Evolutionary conservation across 1,284 basidiomycete species (phyloP).

Genomic region (Trichosporon coremiiforme): DNA sequence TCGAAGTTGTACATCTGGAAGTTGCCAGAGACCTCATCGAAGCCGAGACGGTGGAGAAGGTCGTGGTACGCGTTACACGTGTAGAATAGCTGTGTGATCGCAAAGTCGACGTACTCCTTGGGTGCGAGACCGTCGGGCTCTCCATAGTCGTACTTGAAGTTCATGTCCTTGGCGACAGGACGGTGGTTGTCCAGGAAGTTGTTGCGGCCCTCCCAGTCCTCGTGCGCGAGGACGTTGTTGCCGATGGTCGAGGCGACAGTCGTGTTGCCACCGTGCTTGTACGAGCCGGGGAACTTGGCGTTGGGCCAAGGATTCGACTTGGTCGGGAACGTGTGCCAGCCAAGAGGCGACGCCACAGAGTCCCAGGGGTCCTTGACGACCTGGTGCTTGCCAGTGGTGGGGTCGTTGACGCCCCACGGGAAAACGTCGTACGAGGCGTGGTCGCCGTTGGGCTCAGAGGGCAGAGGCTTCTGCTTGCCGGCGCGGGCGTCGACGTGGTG

Average conservation of each 20-base stretch:
- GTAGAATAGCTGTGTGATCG: conserved; percentile 89
- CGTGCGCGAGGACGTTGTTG: conserved; percentile 71
- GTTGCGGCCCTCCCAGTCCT: conserved; percentile 72
- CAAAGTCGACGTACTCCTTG: conserved; percentile 78
- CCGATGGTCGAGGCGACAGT: conserved; percentile 82
- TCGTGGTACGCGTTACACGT: conserved; percentile 75
- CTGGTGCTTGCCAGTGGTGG: conserved; percentile 49
- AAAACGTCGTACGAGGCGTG: conserved; percentile 53
- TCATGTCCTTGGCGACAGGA: conserved; percentile 64
- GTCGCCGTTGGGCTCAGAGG: conserved; percentile 38
- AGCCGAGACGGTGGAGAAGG: conserved; percentile 68
- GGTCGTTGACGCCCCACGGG: conserved; percentile 58
- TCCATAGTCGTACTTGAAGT: conserved; percentile 72
- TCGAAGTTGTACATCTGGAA: conserved; percentile 98
- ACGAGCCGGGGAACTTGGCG: conserved; percentile 44
- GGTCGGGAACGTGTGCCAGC: conserved; percentile 73
- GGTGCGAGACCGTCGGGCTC: conserved; percentile 57
- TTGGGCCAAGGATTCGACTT: conserved; percentile 48
- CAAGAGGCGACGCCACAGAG: conserved; percentile 73
- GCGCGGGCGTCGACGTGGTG: conserved; percentile 39
- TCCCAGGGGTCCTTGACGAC: conserved; percentile 65
- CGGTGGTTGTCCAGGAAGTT: conserved; percentile 76
- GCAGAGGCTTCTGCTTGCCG: conserved; percentile 54
- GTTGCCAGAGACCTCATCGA: conserved; percentile 88
- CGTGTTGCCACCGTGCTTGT: conserved; percentile 53